Percentiles rank a stretch among this genome's conserved stretches.
phyloP scores from a whole-genome alignment of 805 yeast species.

The Metschnikowia chrysomelidarum region DNA sequence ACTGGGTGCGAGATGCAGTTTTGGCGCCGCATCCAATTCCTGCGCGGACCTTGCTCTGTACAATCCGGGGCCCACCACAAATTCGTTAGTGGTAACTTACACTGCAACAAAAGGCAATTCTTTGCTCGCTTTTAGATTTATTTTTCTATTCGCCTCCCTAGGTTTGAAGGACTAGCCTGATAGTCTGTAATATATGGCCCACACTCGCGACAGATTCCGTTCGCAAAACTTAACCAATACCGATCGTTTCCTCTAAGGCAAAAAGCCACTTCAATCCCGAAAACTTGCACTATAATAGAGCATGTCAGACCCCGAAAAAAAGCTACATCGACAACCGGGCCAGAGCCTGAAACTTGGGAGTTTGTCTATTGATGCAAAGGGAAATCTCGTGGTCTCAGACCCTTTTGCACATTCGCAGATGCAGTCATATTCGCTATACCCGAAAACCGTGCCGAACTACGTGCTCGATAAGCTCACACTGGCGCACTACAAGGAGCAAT shows the following conservation, averaged over 20 bases:
- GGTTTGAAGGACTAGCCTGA: too few species aligned
- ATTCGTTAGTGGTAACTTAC: too few species aligned
- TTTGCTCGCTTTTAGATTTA: too few species aligned
- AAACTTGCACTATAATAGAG: constrained; percentile 1
- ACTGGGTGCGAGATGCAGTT: too few species aligned
- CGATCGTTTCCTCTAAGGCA: too few species aligned
- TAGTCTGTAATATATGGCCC: too few species aligned
- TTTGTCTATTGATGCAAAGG: constrained; percentile 11
- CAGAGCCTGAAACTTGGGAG: constrained; percentile 5
- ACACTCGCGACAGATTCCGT: too few species aligned
- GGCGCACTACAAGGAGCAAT: constrained; percentile 40
- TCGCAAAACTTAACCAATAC: too few species aligned
- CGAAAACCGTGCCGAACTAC: constrained; percentile 56
- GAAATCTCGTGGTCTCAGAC: constrained; percentile 16
- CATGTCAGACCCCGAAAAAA: constrained; percentile 10
- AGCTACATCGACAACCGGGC: constrained; percentile 7
- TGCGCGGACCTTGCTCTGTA: background rate
- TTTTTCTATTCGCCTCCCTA: too few species aligned
- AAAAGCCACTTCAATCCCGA: too few species aligned
- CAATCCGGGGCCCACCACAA: too few species aligned
- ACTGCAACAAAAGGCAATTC: too few species aligned
- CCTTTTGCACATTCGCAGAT: constrained; percentile 30
- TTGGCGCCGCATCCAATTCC: background rate
- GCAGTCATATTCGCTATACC: constrained; percentile 33
- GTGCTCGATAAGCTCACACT: constrained; percentile 55